Percentiles rank a stretch among this genome's conserved stretches.
phyloP scores from a whole-genome alignment of 805 yeast genomes.

The Yamadazyma phyllophila region DNA sequence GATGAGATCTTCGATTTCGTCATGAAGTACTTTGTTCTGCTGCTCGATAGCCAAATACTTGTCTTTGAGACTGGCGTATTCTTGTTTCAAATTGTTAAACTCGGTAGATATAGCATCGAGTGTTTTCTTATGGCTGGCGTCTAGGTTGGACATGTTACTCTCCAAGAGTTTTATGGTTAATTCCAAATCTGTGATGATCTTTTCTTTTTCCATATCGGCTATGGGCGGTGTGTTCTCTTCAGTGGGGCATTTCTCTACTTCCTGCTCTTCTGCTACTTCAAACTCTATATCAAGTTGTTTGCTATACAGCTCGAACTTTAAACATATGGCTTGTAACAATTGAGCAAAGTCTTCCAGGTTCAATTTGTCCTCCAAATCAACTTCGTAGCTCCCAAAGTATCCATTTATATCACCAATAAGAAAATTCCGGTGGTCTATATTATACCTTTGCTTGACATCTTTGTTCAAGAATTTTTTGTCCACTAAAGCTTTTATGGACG shows the following conservation, averaged over 20 bases:
- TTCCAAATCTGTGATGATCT: conserved; percentile 39
- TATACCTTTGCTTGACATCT: not conserved
- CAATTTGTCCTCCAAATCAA: conserved; percentile 2
- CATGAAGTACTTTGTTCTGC: conserved; percentile 26
- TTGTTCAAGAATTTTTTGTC: not conserved
- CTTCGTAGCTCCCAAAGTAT: conserved; percentile 3
- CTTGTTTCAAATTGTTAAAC: conserved; percentile 18
- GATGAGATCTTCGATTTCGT: conserved; percentile 14
- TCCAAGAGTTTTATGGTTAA: conserved; percentile 47
- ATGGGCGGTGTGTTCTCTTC: not conserved
- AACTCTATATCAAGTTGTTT: not conserved
- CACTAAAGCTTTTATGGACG: not conserved
- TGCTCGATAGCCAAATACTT: not conserved
- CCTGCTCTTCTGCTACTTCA: not conserved
- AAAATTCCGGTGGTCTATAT: not conserved
- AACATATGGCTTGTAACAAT: not conserved
- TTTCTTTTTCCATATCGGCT: conserved; percentile 21
- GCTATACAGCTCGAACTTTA: not conserved
- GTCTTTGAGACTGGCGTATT: conserved; percentile 8
- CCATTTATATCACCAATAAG: not conserved
- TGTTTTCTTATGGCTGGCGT: conserved; percentile 26
- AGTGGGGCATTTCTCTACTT: not conserved
- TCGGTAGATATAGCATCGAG: conserved; percentile 16
- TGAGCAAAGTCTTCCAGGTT: not conserved
- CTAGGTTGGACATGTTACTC: conserved; percentile 36